Percentiles rank a stretch among this genome's conserved stretches.
These are phyloP conservation scores for Monosporozyma solicola DNA, from an alignment of 805 yeast genomes.

Conservation along the genomic window DNA sequence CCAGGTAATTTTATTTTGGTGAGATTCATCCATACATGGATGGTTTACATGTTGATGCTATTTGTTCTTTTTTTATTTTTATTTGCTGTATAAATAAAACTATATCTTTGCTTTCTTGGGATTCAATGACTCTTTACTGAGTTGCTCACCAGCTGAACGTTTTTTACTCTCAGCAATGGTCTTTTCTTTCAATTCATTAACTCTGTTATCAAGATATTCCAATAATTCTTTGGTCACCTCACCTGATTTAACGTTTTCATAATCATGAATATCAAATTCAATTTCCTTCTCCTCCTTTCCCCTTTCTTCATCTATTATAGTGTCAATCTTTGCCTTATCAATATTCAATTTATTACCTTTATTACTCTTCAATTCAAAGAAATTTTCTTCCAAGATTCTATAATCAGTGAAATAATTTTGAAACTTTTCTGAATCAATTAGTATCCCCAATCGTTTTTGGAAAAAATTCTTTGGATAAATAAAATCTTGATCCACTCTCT, in stretches of 20 bases:
- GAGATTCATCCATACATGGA: too few species aligned
- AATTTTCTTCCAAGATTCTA: slow-evolving; percentile 26
- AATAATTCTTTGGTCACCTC: slow-evolving; percentile 24
- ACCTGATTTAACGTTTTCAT: slow-evolving; percentile 22
- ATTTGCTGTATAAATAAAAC: neutral
- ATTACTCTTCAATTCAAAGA: slow-evolving; percentile 29
- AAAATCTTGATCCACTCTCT: slow-evolving; percentile 18
- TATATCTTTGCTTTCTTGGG: slow-evolving; percentile 15
- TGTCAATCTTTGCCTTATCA: slow-evolving; percentile 15
- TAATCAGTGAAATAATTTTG: slow-evolving; percentile 24
- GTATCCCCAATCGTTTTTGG: slow-evolving; percentile 20
- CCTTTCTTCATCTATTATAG: slow-evolving; percentile 18
- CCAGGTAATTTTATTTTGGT: too few species aligned
- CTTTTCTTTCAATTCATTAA: slow-evolving; percentile 19
- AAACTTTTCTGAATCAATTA: slow-evolving; percentile 15
- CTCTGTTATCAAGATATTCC: slow-evolving; percentile 21
- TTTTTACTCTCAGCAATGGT: slow-evolving; percentile 16
- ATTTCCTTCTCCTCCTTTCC: neutral
- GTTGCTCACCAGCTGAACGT: slow-evolving; percentile 8
- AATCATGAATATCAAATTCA: slow-evolving; percentile 13
- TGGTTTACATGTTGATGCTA: neutral
- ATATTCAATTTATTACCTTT: slow-evolving; percentile 25
- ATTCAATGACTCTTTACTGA: slow-evolving; percentile 5
- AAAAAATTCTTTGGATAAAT: slow-evolving; percentile 28
- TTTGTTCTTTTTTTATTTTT: neutral